Conservation (phyloP, 1,139 yeast genomes). For the Candida gigantensis region DNA sequence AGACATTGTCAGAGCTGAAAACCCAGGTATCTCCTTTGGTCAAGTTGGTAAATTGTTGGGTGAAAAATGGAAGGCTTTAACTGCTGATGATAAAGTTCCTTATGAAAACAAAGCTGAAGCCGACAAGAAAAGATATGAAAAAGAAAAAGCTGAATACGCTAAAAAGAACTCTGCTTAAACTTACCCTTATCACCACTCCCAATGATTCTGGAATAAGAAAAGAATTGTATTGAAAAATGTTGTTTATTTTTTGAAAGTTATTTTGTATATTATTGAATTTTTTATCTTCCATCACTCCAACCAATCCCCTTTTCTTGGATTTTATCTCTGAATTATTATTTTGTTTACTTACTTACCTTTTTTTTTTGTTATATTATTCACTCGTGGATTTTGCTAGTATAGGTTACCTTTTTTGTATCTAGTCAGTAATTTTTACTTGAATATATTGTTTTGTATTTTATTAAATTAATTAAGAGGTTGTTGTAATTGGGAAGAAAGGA, state of each 20-base stretch:
- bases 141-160: conserved; percentile 88
- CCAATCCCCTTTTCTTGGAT: conserved; percentile 2
- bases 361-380: no score
- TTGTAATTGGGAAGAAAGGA: no score
- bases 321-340: not conserved
- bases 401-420: not conserved
- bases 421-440: not conserved
- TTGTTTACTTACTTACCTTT: not conserved
- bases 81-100: conserved; percentile 78
- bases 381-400: no score
- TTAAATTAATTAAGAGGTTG: not conserved
- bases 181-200: no score
- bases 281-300: conserved; percentile 1
- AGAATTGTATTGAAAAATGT: not conserved
- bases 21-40: conserved; percentile 92
- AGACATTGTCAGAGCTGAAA: conserved; percentile 89
- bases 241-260: not conserved
- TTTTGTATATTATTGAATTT: not conserved
- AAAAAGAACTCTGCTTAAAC: conserved; percentile 38
- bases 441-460: not conserved
- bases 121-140: conserved; percentile 96
- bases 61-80: conserved; percentile 92
- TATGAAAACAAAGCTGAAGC: conserved; percentile 91
- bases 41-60: conserved; percentile 92
- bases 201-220: not conserved